Conservation (phyloP, 1,284 basidiomycete species). For the Ceratobasidium sp. region DNA sequence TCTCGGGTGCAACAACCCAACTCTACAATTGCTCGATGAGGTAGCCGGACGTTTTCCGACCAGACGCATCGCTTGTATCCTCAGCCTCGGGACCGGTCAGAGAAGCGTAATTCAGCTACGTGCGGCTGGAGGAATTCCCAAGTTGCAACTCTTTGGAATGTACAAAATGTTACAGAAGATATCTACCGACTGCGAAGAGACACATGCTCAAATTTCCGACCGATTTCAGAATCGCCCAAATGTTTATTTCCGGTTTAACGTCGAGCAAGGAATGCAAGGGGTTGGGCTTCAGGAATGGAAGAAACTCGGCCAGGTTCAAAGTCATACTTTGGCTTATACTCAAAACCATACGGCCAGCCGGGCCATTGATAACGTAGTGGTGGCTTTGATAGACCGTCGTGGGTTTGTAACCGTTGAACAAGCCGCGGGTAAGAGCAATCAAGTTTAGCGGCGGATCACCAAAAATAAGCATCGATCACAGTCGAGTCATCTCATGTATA, state of each 20-base stretch:
- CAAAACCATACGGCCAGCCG: neutral
- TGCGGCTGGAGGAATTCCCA: neutral
- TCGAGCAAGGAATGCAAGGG: constrained; percentile 23
- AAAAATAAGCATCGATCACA: no score
- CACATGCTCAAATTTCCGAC: neutral
- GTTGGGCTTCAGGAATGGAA: constrained; percentile 21
- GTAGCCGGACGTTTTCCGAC: no score
- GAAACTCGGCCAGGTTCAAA: neutral
- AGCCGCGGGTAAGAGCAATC: neutral
- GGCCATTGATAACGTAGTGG: neutral
- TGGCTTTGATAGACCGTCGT: neutral
- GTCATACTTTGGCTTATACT: neutral
- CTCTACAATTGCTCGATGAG: neutral
- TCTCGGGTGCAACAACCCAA: constrained; percentile 21
- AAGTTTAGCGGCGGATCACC: no score
- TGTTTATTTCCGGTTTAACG: constrained; percentile 25
- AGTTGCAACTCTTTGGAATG: neutral
- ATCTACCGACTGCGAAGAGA: constrained; percentile 17
- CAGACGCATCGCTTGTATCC: neutral
- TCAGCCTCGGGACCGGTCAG: constrained; percentile 23
- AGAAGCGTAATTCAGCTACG: neutral
- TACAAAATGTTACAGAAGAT: neutral
- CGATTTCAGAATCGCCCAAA: neutral
- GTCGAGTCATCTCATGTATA: no score
- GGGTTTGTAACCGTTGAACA: neutral